phyloP scores from a whole-genome alignment of 768 basidiomycete genomes.

The Rhodotorula toruloides region DNA sequence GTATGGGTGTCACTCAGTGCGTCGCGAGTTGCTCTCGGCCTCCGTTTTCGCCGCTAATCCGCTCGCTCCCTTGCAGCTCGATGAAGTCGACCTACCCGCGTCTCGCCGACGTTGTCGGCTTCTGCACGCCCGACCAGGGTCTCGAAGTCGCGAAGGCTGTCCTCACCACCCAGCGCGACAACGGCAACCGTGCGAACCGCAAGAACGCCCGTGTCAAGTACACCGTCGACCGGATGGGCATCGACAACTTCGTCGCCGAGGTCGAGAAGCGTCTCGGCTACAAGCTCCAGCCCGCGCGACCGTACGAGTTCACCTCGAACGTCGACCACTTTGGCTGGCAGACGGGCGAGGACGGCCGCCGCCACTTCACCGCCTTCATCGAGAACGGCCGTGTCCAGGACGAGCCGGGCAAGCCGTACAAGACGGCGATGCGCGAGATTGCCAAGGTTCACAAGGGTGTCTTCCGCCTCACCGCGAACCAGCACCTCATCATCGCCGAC shows the following conservation, averaged over 20 bases:
- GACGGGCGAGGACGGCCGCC: conserved; percentile 74
- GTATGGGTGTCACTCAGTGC: conserved; percentile 94
- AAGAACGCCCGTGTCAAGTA: conserved; percentile 56
- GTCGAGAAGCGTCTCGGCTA: conserved; percentile 86
- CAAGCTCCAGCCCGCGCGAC: conserved; percentile 63
- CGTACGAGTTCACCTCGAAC: conserved; percentile 78
- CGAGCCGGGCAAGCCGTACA: conserved; percentile 82
- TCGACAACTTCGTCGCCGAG: conserved; percentile 76
- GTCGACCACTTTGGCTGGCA: conserved; percentile 93
- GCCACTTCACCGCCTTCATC: conserved; percentile 87
- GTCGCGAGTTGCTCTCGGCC: background rate
- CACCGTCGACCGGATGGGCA: conserved; percentile 91
- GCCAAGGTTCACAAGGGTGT: conserved; percentile 89
- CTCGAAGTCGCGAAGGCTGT: conserved; percentile 82
- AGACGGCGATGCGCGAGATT: conserved; percentile 84
- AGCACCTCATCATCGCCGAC: conserved; percentile 84
- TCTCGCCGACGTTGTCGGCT: conserved; percentile 77
- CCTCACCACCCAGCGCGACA: conserved; percentile 87
- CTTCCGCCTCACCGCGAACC: conserved; percentile 91
- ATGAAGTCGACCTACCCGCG: conserved; percentile 99
- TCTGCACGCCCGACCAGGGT: conserved; percentile 83
- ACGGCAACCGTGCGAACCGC: conserved; percentile 82
- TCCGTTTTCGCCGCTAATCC: background rate
- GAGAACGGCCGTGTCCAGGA: conserved; percentile 98
- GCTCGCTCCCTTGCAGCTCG: conserved; percentile 50